Evolutionary conservation across 164 flowering plant genomes (phyloP), one percentile per base, ranked within the genome.

Genomic region (Magnolia officinalis): DNA sequence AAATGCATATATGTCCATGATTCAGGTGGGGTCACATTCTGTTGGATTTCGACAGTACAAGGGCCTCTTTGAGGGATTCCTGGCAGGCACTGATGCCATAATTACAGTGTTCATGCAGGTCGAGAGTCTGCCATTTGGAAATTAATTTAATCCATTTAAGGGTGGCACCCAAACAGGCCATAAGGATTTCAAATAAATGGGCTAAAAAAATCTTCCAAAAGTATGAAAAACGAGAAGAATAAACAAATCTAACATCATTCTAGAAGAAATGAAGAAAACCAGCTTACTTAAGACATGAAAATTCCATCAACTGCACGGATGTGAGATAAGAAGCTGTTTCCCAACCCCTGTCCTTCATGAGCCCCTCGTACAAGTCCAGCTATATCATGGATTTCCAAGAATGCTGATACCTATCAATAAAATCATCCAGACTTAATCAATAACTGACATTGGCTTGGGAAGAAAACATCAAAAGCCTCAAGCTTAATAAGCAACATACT

Each of bases 271-370:
- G 19, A 24, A 10, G 52, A 14, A 55, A 29, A 61, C 29, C 14
- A 77, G 66, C 98, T 88, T 89, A 96, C 99, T 89, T 81, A 92
- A 77, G 75, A 96, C 99, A 85, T 96, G 99, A 78, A 96, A 77
- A 96, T 96, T 72, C 99, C 99, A 90, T 96, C 99, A 73, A 94
- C 98, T 10, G 99, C 99, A 75, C 99, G 98, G 23, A 96, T 96
- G 80, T 96, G 98, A 72, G 99, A 94, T 63, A 96, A 83, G 87
- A 96, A 96, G 78, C 78, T 92, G 87, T 94, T 96, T 73, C 99
- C 99, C 84, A 96, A 82, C 63, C 99, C 99, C 79, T 91, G 90
- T 63, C 99, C 99, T 88, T 92, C 71, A 81, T 96, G 98, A 75
- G 99, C 99, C 71, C 99, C 99, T 63, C 90, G 87, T 78, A 96